Conservation (phyloP, 352 stramenopile species). For the Phytopythium ostracodes region DNA sequence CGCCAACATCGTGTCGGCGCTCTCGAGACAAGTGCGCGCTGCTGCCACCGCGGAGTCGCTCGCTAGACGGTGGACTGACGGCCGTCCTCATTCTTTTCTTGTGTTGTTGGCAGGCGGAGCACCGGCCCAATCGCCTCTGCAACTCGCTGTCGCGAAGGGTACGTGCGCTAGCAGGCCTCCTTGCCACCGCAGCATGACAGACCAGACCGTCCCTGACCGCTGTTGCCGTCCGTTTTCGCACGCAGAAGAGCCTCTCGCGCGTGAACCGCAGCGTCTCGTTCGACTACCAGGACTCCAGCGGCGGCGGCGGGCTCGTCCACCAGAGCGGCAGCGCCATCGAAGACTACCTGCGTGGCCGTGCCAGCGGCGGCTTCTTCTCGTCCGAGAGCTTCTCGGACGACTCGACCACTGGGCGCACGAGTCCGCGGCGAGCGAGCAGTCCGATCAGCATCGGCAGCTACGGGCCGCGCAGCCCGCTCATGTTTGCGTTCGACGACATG, state of each 20-base stretch:
- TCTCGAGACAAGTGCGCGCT: constrained; percentile 50
- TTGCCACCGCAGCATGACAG: too few relatives aligned
- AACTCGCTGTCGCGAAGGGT: constrained; percentile 61
- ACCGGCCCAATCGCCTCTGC: constrained; percentile 44
- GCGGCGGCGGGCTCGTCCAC: constrained; percentile 27
- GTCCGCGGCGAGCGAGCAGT: constrained; percentile 51
- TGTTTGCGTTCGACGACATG: constrained; percentile 75
- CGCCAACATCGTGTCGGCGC: constrained; percentile 75
- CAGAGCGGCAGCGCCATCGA: constrained; percentile 27
- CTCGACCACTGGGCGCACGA: constrained; percentile 41
- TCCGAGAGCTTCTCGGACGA: constrained; percentile 59
- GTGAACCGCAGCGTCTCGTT: constrained; percentile 75
- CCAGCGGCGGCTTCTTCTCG: constrained; percentile 36
- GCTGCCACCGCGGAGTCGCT: too few relatives aligned
- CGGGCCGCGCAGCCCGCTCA: constrained; percentile 65
- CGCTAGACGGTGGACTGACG: too few relatives aligned
- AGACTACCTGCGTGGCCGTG: constrained; percentile 50
- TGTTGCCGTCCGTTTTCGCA: background rate
- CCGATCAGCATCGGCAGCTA: constrained; percentile 51
- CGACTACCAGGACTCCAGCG: constrained; percentile 63
- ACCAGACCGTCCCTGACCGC: constrained; percentile 7
- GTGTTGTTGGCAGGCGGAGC: constrained; percentile 26
- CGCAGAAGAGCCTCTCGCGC: constrained; percentile 53
- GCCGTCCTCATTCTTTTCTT: too few relatives aligned
- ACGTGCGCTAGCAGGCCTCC: too few relatives aligned